These are phyloP conservation scores for Neophaeococcomyces aloes DNA, from an alignment of 2,329 filamentous ascomycete genomes.

Conservation along the genomic window DNA sequence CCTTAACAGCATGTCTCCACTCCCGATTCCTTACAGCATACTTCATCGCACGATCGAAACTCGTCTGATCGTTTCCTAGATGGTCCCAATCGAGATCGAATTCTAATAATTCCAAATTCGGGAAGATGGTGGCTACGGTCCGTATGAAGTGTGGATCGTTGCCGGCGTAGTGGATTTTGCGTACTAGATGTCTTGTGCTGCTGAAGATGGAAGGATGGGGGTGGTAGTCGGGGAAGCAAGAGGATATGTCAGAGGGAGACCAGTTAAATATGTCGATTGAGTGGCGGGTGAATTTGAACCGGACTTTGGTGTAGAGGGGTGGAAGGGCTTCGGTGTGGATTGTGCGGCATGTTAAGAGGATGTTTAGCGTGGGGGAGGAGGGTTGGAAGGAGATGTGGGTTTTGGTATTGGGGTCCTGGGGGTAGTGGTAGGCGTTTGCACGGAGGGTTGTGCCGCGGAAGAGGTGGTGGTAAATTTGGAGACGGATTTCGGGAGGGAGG, in stretches of 20 bases:
- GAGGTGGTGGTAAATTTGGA: conserved; percentile 30
- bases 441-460: conserved; percentile 27
- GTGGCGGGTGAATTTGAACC: conserved; percentile 3
- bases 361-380: not conserved
- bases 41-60: conserved; percentile 4
- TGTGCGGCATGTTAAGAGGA: not conserved
- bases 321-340: conserved; percentile 1
- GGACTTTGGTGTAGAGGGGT: not conserved
- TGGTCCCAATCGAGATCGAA: conserved; percentile 8
- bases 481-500: conserved; percentile 29
- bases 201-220: not conserved
- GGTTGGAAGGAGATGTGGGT: conserved; percentile 4
- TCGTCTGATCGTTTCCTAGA: conserved; percentile 2
- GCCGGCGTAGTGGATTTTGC: conserved; percentile 4
- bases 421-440: conserved; percentile 6
- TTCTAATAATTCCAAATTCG: conserved; percentile 3
- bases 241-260: not conserved
- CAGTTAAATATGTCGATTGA: conserved; percentile 5
- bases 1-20: conserved; percentile 7
- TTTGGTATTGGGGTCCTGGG: not conserved
- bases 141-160: conserved; percentile 1
- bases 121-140: not conserved
- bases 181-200: conserved; percentile 3
- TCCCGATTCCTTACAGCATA: conserved; percentile 2
- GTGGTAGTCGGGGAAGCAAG: conserved; percentile 1